A percentile compares a stretch with the other conserved stretches of the same genome.
Conservation (phyloP, 176 grass and related monocot species). For the Alopecurus myosuroides region DNA sequence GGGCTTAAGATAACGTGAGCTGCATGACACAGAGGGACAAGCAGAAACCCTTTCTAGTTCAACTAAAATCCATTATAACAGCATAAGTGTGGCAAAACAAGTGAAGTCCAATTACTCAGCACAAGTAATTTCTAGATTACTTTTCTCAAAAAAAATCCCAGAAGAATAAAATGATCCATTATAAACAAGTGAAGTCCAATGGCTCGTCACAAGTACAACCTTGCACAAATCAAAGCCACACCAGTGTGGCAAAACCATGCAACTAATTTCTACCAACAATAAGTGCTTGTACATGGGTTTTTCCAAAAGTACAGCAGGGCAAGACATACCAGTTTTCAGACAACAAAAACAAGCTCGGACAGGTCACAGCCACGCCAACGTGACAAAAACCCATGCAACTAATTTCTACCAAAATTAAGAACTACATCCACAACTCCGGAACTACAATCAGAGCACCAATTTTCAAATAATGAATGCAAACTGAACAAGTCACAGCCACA, state of each 20-base stretch:
- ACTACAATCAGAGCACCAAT: too few species aligned
- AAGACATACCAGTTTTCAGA: not conserved
- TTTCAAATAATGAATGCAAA: too few species aligned
- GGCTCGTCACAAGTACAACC: not conserved
- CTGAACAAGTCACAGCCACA: too few species aligned
- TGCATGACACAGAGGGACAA: not conserved
- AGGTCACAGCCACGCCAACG: not conserved
- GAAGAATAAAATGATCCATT: not conserved
- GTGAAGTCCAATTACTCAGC: too few species aligned
- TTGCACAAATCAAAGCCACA: not conserved
- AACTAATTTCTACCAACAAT: not conserved
- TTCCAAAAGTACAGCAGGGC: too few species aligned
- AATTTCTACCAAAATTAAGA: not conserved
- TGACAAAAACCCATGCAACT: not conserved
- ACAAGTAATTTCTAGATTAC: not conserved
- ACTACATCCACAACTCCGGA: not conserved
- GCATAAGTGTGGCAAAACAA: too few species aligned
- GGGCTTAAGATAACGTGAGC: not conserved
- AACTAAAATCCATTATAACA: not conserved
- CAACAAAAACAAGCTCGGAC: not conserved
- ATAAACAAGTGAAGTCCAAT: not conserved
- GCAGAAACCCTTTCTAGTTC: not conserved
- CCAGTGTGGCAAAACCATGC: not conserved
- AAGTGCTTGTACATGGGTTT: not conserved
- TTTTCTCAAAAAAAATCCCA: not conserved